Evolutionary conservation across 192 early-diverging fungal species (phyloP).

Genomic region (Physocladia obscura): DNA sequence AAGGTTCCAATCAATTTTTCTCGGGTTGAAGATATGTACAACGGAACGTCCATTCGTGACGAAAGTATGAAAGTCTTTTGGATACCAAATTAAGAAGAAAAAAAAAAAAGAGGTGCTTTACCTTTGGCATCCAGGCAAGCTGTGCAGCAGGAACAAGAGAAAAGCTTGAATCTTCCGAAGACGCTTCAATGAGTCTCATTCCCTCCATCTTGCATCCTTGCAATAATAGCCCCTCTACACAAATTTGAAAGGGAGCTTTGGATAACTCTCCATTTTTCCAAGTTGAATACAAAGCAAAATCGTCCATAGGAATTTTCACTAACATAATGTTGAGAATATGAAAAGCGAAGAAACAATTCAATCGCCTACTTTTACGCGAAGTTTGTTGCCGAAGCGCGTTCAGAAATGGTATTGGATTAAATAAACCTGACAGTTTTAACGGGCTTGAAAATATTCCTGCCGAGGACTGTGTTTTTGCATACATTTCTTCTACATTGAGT

Average conservation of each 20-base stretch:
- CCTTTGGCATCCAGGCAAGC: constrained; percentile 50
- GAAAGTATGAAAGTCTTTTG: not conserved
- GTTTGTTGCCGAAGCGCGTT: constrained; percentile 55
- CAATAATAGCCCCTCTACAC: constrained; percentile 45
- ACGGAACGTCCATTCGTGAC: constrained; percentile 35
- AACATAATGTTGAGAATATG: not conserved
- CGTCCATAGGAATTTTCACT: constrained; percentile 53
- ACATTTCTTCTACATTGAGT: constrained; percentile 27
- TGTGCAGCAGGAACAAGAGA: constrained; percentile 40
- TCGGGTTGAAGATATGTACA: constrained; percentile 40
- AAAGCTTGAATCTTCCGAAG: constrained; percentile 44
- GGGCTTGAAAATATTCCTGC: constrained; percentile 36
- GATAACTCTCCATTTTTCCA: constrained; percentile 31
- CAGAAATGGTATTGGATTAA: constrained; percentile 52
- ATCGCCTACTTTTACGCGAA: constrained; percentile 44
- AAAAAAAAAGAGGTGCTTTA: not conserved
- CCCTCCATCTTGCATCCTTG: constrained; percentile 57
- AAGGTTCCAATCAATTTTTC: constrained; percentile 43
- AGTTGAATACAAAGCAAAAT: constrained; percentile 38
- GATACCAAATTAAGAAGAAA: not conserved
- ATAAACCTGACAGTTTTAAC: constrained; percentile 38
- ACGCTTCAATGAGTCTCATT: constrained; percentile 33
- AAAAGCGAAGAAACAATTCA: not conserved
- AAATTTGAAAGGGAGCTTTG: constrained; percentile 16
- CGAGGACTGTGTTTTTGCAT: constrained; percentile 6